Conservation (phyloP, 2,329 filamentous ascomycete species). For the Colletotrichum horii region DNA sequence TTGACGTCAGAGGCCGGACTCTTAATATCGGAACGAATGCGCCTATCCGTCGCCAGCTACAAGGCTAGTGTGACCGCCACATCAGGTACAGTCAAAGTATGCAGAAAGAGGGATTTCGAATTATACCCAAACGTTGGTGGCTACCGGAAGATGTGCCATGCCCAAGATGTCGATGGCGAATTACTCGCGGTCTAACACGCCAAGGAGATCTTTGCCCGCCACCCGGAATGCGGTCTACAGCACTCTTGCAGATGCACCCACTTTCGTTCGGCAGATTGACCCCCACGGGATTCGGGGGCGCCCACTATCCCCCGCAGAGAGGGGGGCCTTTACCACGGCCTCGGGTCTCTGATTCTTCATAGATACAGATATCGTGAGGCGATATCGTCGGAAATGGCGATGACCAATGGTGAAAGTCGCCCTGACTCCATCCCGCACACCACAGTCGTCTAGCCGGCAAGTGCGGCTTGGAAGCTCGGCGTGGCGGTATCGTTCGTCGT, state of each 20-base stretch:
- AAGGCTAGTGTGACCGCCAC: neutral
- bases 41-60: neutral
- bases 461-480: neutral
- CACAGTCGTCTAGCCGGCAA: neutral
- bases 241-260: neutral
- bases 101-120: neutral
- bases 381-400: neutral
- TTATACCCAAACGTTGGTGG: neutral
- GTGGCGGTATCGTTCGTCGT: neutral
- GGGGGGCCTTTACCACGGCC: neutral
- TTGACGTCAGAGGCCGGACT: neutral
- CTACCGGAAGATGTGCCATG: neutral
- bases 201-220: neutral
- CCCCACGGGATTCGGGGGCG: slow-evolving; percentile 5
- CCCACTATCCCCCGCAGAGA: neutral
- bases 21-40: neutral
- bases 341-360: neutral
- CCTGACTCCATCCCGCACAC: neutral
- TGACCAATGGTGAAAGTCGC: neutral
- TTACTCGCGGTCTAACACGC: neutral
- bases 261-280: neutral
- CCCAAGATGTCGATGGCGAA: neutral
- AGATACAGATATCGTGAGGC: neutral
- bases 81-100: neutral
- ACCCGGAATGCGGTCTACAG: neutral